Evolutionary conservation across 2,329 filamentous ascomycete genomes (phyloP), one percentile per base, ranked within the genome.

Genomic region (Eutypa lata): DNA sequence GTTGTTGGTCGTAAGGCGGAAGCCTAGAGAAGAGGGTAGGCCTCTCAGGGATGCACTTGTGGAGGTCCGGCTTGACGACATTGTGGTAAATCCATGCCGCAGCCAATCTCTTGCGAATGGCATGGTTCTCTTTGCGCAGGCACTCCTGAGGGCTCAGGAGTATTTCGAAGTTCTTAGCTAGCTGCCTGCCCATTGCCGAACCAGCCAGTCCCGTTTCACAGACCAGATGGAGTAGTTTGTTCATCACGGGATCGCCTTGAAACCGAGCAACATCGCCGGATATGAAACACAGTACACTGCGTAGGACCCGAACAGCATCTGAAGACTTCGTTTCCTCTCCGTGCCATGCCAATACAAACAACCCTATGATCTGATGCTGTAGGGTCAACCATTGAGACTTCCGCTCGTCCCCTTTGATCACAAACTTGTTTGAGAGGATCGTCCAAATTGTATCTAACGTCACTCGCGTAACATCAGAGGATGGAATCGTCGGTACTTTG

Each of bases 11-110:
- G n/a, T n/a, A n/a, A n/a, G n/a, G n/a, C n/a, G n/a, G n/a, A n/a
- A n/a, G n/a, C n/a, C n/a, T n/a, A n/a, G n/a, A n/a, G n/a, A n/a
- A n/a, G n/a, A n/a, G n/a, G n/a, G n/a, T n/a, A n/a, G n/a, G n/a
- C n/a, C n/a, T n/a, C n/a, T n/a, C n/a, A n/a, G 72, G 72, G 37
- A 76, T 71, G 8, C 79, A 79, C 3, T 66, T 54, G 31, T 71
- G 62, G 2, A 79, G 63, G 3, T 70, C 66, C 7, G 62, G 65
- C 49, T 68, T 62, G 0, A 80, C 59, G 11, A 51, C 49, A 28
- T 54, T 53, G 35, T 62, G 56, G 48, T 67, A 68, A 13, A 68
- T 54, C 65, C 65, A 68, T 13, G 57, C 58, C 3, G 57, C 55
- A 18, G 57, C 55, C 8, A 69, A 51, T 33, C 60, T 57, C 51